Percentiles rank a stretch among this genome's conserved stretches.
Conservation (phyloP, 768 basidiomycete species). For the Polyporus arcularius region DNA sequence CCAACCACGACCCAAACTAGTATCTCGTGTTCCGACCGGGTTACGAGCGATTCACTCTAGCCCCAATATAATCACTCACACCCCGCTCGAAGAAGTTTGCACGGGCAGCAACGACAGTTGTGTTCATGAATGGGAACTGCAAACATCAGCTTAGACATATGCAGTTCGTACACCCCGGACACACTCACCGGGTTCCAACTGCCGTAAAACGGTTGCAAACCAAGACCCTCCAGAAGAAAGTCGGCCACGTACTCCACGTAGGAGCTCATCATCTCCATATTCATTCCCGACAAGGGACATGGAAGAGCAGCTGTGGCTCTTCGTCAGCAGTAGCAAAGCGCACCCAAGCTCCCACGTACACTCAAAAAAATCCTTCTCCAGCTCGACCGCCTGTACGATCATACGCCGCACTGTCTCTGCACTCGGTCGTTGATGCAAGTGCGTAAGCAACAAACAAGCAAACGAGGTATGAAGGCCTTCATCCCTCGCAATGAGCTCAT, state of each 20-base stretch:
- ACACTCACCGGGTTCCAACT: constrained; percentile 31
- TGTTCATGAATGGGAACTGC: constrained; percentile 40
- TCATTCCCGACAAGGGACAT: neutral
- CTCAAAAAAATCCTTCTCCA: constrained; percentile 47
- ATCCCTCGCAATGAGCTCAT: constrained; percentile 58
- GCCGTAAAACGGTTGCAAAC: constrained; percentile 28
- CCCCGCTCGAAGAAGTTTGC: constrained; percentile 19
- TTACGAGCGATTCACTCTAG: too few species aligned
- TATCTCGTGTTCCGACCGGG: too few species aligned
- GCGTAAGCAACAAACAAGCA: constrained; percentile 55
- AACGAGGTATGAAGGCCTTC: constrained; percentile 59
- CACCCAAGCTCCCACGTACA: constrained; percentile 48
- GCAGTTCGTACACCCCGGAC: too few species aligned
- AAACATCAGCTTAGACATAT: too few species aligned
- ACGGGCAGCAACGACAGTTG: constrained; percentile 35
- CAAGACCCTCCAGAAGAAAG: neutral
- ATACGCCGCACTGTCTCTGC: constrained; percentile 37
- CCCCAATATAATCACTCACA: neutral
- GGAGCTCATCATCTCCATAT: constrained; percentile 45
- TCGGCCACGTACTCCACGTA: constrained; percentile 36
- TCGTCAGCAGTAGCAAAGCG: constrained; percentile 48
- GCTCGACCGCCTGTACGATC: constrained; percentile 48
- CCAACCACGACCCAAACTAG: too few species aligned
- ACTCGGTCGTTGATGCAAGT: constrained; percentile 43
- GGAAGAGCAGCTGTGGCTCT: neutral